phyloP scores from a whole-genome alignment of 2,329 filamentous ascomycete species.

The Paraconiothyrium sp. region DNA sequence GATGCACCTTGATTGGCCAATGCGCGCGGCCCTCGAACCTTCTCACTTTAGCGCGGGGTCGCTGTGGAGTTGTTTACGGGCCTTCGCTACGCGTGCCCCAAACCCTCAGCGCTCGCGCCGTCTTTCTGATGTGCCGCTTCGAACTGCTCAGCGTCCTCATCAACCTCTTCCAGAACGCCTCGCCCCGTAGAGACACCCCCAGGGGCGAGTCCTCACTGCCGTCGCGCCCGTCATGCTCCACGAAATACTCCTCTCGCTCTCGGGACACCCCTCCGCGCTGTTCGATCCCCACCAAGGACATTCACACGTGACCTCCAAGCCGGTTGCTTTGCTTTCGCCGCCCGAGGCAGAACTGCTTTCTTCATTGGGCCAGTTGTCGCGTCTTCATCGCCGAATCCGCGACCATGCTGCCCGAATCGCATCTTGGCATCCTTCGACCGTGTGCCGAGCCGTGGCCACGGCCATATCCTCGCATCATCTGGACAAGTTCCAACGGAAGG shows the following conservation, averaged over 20 bases:
- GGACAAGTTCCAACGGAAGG: constrained; percentile 80
- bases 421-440: constrained; percentile 76
- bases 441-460: constrained; percentile 87
- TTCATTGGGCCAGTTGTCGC: constrained; percentile 79
- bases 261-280: constrained; percentile 90
- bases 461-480: constrained; percentile 80
- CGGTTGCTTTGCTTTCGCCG: constrained; percentile 69
- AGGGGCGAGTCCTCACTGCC: constrained; percentile 25
- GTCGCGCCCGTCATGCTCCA: constrained; percentile 77
- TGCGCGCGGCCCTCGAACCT: constrained; percentile 10
- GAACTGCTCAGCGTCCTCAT: constrained; percentile 48
- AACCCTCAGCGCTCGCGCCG: not conserved
- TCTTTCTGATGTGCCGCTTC: constrained; percentile 46
- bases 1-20: constrained; percentile 13
- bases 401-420: constrained; percentile 73
- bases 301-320: constrained; percentile 48
- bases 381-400: constrained; percentile 78
- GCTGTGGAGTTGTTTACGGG: constrained; percentile 11
- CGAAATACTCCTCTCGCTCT: constrained; percentile 96
- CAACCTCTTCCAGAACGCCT: constrained; percentile 36
- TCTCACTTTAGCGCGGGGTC: constrained; percentile 14
- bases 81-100: constrained; percentile 15
- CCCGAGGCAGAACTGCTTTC: constrained; percentile 84
- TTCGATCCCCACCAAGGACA: constrained; percentile 65
- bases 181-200: constrained; percentile 25